phyloP scores from a whole-genome alignment of 208 protist genomes.

The Wallacemonas collosoma region DNA sequence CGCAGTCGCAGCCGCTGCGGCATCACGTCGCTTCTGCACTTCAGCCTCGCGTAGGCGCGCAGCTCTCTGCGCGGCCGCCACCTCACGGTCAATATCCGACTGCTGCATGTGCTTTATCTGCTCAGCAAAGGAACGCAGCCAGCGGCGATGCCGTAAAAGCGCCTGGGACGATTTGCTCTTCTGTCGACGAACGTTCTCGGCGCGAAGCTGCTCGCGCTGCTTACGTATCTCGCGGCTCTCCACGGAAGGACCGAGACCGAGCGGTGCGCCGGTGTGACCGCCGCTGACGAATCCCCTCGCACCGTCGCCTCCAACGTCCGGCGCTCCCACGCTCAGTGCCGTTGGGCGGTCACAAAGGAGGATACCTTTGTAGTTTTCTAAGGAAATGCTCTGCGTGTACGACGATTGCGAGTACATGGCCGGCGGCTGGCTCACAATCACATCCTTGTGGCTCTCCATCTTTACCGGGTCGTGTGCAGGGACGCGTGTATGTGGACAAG shows the following conservation, averaged over 20 bases:
- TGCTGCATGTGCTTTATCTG: constrained; percentile 85
- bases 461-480: background rate
- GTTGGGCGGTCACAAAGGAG: constrained; percentile 80
- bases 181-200: constrained; percentile 53
- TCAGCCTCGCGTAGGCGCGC: constrained; percentile 42
- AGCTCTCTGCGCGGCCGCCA: constrained; percentile 59
- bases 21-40: constrained; percentile 18
- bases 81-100: constrained; percentile 62
- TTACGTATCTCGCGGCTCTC: constrained; percentile 55
- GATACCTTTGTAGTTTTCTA: constrained; percentile 94
- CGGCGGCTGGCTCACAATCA: constrained; percentile 85
- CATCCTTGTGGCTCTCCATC: constrained; percentile 91
- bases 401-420: constrained; percentile 61
- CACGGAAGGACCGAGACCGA: constrained; percentile 67
- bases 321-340: constrained; percentile 25
- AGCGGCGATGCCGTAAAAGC: constrained; percentile 76
- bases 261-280: constrained; percentile 46
- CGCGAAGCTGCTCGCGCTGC: constrained; percentile 40
- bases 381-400: constrained; percentile 43
- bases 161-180: constrained; percentile 53
- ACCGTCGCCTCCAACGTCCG: constrained; percentile 17
- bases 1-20: background rate
- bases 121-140: constrained; percentile 80
- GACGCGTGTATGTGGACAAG: background rate
- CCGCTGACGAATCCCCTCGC: constrained; percentile 61